Percentiles rank a stretch among this genome's conserved stretches.
Evolutionary conservation across 2,329 filamentous ascomycete species (phyloP).

Genomic region (Ilyonectria destructans): DNA sequence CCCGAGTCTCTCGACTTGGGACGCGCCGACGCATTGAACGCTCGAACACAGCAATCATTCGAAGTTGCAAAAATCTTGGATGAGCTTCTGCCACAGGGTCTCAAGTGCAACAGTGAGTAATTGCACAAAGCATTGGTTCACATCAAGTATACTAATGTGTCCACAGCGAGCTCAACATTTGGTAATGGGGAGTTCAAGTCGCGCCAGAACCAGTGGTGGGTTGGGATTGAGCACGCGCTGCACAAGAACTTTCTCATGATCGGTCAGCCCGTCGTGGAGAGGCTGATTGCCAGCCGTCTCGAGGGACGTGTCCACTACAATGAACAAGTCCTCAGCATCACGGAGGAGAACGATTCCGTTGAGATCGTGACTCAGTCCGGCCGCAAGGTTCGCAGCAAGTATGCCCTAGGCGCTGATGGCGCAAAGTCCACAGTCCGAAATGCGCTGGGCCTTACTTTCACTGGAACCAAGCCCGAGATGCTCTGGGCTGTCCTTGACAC

Average conservation of each 20-base stretch:
- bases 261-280: constrained; percentile 64
- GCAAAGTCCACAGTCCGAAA: constrained; percentile 65
- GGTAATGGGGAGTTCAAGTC: constrained; percentile 64
- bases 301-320: constrained; percentile 55
- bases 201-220: constrained; percentile 65
- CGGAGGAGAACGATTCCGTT: constrained; percentile 71
- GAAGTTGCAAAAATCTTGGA: constrained; percentile 62
- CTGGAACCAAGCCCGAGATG: constrained; percentile 66
- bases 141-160: background rate
- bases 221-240: constrained; percentile 60
- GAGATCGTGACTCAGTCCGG: constrained; percentile 54
- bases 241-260: constrained; percentile 68
- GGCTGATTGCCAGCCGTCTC: constrained; percentile 55
- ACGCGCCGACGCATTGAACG: constrained; percentile 65
- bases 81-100: constrained; percentile 59
- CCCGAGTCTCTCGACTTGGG: constrained; percentile 58
- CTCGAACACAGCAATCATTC: constrained; percentile 65
- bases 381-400: constrained; percentile 55
- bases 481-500: constrained; percentile 65
- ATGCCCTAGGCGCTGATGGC: constrained; percentile 69
- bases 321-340: constrained; percentile 61
- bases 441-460: constrained; percentile 58
- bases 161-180: constrained; percentile 64
- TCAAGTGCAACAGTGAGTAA: constrained; percentile 66
- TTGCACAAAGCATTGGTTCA: background rate